These are phyloP conservation scores for Scopulariopsis brevicaulis DNA, from an alignment of 2,329 filamentous ascomycete genomes.

Conservation along the genomic window DNA sequence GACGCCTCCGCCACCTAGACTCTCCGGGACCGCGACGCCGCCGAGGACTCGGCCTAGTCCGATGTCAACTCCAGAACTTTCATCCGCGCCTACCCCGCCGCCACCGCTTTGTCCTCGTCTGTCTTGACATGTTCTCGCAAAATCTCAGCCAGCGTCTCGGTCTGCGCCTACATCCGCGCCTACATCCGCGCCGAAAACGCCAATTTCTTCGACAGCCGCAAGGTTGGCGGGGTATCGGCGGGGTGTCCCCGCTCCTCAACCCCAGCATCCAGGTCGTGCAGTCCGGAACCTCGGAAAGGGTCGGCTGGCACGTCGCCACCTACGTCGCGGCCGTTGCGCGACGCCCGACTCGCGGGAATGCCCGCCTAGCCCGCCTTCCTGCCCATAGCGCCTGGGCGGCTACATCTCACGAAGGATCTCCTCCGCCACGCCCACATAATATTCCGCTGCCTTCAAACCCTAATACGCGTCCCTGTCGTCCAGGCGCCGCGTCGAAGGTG, in stretches of 20 bases:
- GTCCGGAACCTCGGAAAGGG: conserved; percentile 59
- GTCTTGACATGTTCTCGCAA: conserved; percentile 53
- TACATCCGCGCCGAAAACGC: conserved; percentile 49
- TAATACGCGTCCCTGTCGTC: conserved; percentile 49
- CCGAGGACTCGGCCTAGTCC: conserved; percentile 19
- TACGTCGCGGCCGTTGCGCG: conserved; percentile 57
- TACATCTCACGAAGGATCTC: conserved; percentile 40
- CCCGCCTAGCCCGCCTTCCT: conserved; percentile 50
- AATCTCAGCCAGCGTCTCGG: conserved; percentile 51
- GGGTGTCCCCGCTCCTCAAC: conserved; percentile 52
- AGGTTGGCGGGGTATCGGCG: conserved; percentile 54
- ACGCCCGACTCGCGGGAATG: conserved; percentile 51
- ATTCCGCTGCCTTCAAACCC: conserved; percentile 49
- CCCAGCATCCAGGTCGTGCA: conserved; percentile 56
- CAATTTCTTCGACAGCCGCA: conserved; percentile 50
- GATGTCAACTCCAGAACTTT: conserved; percentile 46
- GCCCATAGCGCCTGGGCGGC: conserved; percentile 45
- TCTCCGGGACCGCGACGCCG: conserved; percentile 9
- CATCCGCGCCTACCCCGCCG: conserved; percentile 50
- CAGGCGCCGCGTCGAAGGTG: conserved; percentile 46
- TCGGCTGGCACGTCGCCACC: conserved; percentile 53
- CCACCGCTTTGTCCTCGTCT: conserved; percentile 53
- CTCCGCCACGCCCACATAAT: conserved; percentile 33
- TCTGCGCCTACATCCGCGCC: conserved; percentile 48
- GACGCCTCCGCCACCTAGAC: conserved; percentile 10